Percentiles rank a stretch among this genome's conserved stretches.
Evolutionary conservation across 192 early-diverging fungal species (phyloP).

Genomic region (Entomortierella beljakovae): DNA sequence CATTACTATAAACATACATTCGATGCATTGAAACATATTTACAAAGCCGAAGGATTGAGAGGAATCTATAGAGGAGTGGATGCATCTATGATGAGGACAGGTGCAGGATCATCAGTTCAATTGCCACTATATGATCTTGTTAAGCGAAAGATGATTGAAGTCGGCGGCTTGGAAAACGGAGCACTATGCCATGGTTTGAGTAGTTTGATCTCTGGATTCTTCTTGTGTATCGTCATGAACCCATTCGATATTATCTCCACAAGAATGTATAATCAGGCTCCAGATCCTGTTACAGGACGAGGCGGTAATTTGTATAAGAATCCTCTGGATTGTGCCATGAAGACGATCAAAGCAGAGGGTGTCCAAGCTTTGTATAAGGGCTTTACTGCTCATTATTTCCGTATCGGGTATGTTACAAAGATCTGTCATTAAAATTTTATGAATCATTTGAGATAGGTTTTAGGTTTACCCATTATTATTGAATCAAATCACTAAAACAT

Average conservation of each 20-base stretch:
- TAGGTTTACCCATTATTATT: constrained; percentile 14
- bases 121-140: constrained; percentile 89
- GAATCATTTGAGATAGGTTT: constrained; percentile 8
- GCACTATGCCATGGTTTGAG: constrained; percentile 79
- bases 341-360: constrained; percentile 87
- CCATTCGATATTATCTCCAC: constrained; percentile 97
- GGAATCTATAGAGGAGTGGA: constrained; percentile 90
- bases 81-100: constrained; percentile 90
- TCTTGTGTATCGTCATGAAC: constrained; percentile 93
- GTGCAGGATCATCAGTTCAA: constrained; percentile 90
- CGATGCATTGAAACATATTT: constrained; percentile 75
- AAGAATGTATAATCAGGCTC: constrained; percentile 91
- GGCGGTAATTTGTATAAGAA: constrained; percentile 83
- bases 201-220: constrained; percentile 83
- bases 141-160: constrained; percentile 71
- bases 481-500: neutral
- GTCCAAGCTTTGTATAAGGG: constrained; percentile 91
- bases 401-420: constrained; percentile 76
- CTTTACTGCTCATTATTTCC: constrained; percentile 89
- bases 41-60: constrained; percentile 74
- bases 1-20: constrained; percentile 83
- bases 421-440: no score
- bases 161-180: constrained; percentile 69
- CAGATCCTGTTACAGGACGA: constrained; percentile 43
- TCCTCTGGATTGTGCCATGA: constrained; percentile 87